Percentiles rank a stretch among this genome's conserved stretches.
These are phyloP conservation scores for Solanum appendiculatum DNA, from an alignment of 257 asterid species.

Conservation along the genomic window DNA sequence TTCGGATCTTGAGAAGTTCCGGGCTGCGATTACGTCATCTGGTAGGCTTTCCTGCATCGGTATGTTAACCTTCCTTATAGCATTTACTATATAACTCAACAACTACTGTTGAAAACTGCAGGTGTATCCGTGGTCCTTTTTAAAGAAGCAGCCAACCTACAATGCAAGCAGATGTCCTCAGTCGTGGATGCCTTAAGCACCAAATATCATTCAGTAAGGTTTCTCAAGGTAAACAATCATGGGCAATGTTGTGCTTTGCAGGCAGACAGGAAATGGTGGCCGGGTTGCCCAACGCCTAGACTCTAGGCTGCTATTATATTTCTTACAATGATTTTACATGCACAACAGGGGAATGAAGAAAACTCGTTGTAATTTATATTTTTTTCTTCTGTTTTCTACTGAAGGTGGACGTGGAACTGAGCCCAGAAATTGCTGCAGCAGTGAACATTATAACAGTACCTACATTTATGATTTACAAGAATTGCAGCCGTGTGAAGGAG, in stretches of 20 bases:
- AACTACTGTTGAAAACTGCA: conserved; percentile 22
- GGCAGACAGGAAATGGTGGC: too few relatives aligned
- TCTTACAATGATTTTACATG: neutral
- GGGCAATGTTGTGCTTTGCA: neutral
- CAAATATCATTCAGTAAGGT: conserved; percentile 58
- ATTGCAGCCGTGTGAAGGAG: conserved; percentile 39
- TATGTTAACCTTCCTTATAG: neutral
- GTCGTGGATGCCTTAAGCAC: conserved; percentile 55
- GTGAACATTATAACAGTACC: conserved; percentile 49
- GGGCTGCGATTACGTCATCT: conserved; percentile 67
- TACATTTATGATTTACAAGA: conserved; percentile 47
- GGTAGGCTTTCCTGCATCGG: conserved; percentile 35
- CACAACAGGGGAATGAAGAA: neutral
- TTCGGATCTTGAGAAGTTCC: conserved; percentile 63
- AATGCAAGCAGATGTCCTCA: conserved; percentile 60
- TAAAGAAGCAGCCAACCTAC: conserved; percentile 29
- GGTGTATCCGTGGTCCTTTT: conserved; percentile 77
- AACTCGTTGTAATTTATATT: neutral
- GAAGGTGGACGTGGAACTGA: conserved; percentile 58
- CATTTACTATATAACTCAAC: conserved; percentile 4
- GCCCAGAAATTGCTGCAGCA: conserved; percentile 33
- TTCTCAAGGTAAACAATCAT: conserved; percentile 55
- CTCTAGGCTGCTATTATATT: neutral
- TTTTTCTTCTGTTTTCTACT: neutral
- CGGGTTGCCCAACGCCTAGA: too few relatives aligned